These are phyloP conservation scores for Asclepias syriaca DNA, from an alignment of 257 asterid genomes.

Conservation along the genomic window DNA sequence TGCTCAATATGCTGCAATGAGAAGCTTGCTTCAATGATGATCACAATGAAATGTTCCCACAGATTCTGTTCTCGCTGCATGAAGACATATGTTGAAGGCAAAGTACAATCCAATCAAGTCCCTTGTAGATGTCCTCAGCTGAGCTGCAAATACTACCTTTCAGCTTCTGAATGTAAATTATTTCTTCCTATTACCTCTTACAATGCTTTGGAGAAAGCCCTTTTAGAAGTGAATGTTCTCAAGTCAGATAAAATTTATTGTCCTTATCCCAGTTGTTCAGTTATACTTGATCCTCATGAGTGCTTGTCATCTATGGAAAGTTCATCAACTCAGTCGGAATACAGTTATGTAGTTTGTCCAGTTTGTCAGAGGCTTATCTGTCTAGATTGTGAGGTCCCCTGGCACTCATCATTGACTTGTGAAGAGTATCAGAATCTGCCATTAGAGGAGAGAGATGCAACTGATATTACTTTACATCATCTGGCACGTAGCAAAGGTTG, in stretches of 20 bases:
- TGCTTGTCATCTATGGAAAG: constrained; percentile 50
- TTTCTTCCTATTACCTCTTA: constrained; percentile 75
- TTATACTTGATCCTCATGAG: constrained; percentile 59
- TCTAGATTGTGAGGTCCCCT: constrained; percentile 70
- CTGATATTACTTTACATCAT: constrained; percentile 42
- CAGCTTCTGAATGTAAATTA: constrained; percentile 49
- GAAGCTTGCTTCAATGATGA: constrained; percentile 66
- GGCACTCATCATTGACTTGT: constrained; percentile 88
- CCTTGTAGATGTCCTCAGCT: constrained; percentile 77
- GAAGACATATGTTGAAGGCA: constrained; percentile 79
- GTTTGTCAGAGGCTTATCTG: constrained; percentile 69
- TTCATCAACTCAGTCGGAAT: constrained; percentile 49
- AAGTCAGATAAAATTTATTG: constrained; percentile 46
- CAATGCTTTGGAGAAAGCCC: constrained; percentile 55
- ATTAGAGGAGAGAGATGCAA: constrained; percentile 59
- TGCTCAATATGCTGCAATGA: constrained; percentile 88
- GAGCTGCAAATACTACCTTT: constrained; percentile 66
- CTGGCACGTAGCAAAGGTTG: constrained; percentile 51
- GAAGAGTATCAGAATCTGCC: constrained; percentile 62
- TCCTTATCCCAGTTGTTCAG: constrained; percentile 72
- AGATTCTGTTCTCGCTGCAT: constrained; percentile 81
- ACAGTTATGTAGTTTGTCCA: constrained; percentile 67
- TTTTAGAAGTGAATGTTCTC: constrained; percentile 40
- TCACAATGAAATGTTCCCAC: constrained; percentile 74
- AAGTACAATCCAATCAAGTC: constrained; percentile 46